Percentiles rank a stretch among this genome's conserved stretches.
Conservation (phyloP, 1,139 yeast species). For the Lodderomyces parapsilosis region DNA sequence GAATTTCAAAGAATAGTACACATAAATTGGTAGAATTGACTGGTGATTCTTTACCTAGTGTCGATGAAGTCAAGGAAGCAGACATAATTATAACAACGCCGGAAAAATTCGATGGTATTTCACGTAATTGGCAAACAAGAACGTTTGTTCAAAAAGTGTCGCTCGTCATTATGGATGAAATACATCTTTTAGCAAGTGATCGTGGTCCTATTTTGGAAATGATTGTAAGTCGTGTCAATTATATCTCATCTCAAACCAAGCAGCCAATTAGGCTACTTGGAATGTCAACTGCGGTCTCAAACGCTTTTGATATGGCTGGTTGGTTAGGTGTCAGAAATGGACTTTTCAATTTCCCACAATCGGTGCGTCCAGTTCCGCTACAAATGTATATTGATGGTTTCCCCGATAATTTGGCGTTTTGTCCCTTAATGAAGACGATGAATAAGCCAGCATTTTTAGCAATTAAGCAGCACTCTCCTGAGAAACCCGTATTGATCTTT, state of each 20-base stretch:
- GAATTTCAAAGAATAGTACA: constrained; percentile 57
- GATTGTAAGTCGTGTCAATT: constrained; percentile 98
- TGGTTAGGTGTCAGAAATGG: constrained; percentile 95
- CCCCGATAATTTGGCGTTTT: constrained; percentile 90
- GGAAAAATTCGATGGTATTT: constrained; percentile 97
- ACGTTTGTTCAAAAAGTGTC: constrained; percentile 90
- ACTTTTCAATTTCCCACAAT: constrained; percentile 87
- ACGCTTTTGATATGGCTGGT: constrained; percentile 96
- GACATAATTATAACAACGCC: constrained; percentile 96
- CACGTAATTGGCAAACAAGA: constrained; percentile 97
- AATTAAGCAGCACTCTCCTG: constrained; percentile 90
- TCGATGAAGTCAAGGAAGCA: constrained; percentile 80
- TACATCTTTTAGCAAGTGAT: constrained; percentile 94
- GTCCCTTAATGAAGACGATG: constrained; percentile 97
- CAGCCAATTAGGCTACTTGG: constrained; percentile 82
- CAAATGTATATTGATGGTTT: constrained; percentile 98
- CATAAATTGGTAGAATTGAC: constrained; percentile 86
- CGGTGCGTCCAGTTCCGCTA: constrained; percentile 96
- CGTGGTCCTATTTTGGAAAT: constrained; percentile 97
- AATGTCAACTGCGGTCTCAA: constrained; percentile 96
- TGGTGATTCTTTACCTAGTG: constrained; percentile 94
- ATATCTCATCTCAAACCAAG: constrained; percentile 73
- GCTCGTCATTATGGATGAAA: constrained; percentile 95
- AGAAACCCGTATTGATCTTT: constrained; percentile 88
- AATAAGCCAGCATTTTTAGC: constrained; percentile 97